These are phyloP conservation scores for Abortiporus biennis DNA, from an alignment of 1,284 basidiomycete species.

Conservation along the genomic window DNA sequence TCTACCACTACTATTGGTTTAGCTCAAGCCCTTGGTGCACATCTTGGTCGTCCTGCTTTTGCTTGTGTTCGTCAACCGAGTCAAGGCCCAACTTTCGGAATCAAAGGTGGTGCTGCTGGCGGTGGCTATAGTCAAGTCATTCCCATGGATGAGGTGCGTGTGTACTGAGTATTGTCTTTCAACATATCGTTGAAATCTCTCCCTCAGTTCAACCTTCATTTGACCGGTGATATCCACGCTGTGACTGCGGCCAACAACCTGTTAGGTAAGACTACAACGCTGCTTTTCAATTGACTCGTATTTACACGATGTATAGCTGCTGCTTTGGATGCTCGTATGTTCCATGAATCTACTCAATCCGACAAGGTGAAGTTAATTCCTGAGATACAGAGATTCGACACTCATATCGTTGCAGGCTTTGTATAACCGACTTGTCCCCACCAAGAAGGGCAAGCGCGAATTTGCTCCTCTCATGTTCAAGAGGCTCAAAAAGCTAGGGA, in stretches of 20 bases:
- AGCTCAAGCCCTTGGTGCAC: constrained; percentile 94
- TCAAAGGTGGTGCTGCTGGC: constrained; percentile 98
- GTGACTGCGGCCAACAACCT: constrained; percentile 98
- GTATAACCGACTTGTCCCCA: constrained; percentile 88
- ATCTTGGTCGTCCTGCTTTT: constrained; percentile 89
- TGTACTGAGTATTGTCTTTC: background rate
- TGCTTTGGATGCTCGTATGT: constrained; percentile 95
- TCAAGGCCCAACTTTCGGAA: constrained; percentile 98
- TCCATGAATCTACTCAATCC: constrained; percentile 95
- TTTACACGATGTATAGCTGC: constrained; percentile 55
- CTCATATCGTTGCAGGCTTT: constrained; percentile 45
- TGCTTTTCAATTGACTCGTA: background rate
- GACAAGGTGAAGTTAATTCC: constrained; percentile 62
- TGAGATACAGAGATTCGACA: background rate
- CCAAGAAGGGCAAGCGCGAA: constrained; percentile 91
- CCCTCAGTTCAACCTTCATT: constrained; percentile 84
- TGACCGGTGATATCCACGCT: constrained; percentile 98
- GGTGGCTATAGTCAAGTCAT: constrained; percentile 99
- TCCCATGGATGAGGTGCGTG: constrained; percentile 91
- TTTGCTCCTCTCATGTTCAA: constrained; percentile 97
- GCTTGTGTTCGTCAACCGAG: constrained; percentile 99
- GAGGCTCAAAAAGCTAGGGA: constrained; percentile 92
- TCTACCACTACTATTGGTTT: constrained; percentile 98
- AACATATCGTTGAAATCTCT: constrained; percentile 5
- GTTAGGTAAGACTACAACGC: constrained; percentile 65